Evolutionary conservation across 352 stramenopile genomes (phyloP).

Genomic region (Phytophthora citrophthora): DNA sequence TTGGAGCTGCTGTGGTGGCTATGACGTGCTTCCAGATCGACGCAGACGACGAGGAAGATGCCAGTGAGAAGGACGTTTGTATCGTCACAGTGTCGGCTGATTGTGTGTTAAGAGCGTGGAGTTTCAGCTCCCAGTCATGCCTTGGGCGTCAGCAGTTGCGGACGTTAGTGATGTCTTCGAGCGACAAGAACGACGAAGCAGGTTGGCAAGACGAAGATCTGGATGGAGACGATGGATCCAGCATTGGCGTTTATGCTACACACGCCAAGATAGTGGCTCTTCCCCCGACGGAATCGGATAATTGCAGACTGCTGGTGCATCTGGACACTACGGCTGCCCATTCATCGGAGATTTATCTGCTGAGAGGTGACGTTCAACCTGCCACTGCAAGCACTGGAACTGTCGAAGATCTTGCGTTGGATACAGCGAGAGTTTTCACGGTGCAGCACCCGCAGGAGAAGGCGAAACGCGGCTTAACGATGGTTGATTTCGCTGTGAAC

Average conservation of each 20-base stretch:
- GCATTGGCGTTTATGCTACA: conserved; percentile 42
- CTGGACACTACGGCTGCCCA: conserved; percentile 62
- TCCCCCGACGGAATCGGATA: conserved; percentile 55
- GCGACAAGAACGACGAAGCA: conserved; percentile 23
- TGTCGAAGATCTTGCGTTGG: conserved; percentile 51
- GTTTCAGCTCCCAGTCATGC: conserved; percentile 68
- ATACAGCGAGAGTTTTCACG: conserved; percentile 63
- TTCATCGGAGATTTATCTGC: conserved; percentile 65
- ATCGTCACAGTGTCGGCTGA: conserved; percentile 74
- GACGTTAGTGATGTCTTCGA: conserved; percentile 29
- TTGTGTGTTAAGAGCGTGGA: conserved; percentile 72
- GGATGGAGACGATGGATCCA: conserved; percentile 34
- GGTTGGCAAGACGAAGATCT: conserved; percentile 46
- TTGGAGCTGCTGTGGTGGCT: conserved; percentile 49
- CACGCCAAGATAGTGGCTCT: conserved; percentile 70
- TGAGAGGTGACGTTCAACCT: conserved; percentile 60
- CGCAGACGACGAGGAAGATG: conserved; percentile 48
- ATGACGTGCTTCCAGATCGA: conserved; percentile 73
- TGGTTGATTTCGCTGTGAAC: conserved; percentile 79
- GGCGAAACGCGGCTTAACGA: conserved; percentile 52
- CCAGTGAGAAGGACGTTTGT: conserved; percentile 54
- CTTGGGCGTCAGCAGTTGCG: conserved; percentile 68
- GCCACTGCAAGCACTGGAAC: conserved; percentile 26
- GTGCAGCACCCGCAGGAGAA: conserved; percentile 28
- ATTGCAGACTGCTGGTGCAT: conserved; percentile 71